phyloP scores from a whole-genome alignment of 176 grass and related monocot species.

The Carex myosuroides region DNA sequence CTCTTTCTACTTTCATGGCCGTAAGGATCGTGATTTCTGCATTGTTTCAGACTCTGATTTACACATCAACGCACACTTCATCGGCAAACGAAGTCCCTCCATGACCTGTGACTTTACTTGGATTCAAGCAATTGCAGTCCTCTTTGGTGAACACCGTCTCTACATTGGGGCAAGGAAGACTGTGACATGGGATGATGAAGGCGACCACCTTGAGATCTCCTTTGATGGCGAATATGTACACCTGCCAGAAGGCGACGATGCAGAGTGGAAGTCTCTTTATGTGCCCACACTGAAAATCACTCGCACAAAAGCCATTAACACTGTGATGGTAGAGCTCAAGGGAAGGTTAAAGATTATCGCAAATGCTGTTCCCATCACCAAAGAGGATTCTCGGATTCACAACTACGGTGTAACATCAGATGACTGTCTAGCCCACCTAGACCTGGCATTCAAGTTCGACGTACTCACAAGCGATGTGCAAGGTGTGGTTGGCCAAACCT shows the following conservation, averaged over 20 bases:
- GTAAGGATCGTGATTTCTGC: not conserved
- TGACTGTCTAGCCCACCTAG: slow-evolving; percentile 6
- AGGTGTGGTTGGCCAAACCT: slow-evolving; percentile 22
- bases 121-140: slow-evolving; percentile 12
- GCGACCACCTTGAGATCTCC: not conserved
- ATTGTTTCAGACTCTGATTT: slow-evolving; percentile 11
- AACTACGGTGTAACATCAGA: not conserved
- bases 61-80: slow-evolving; percentile 21
- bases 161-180: slow-evolving; percentile 20
- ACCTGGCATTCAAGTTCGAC: slow-evolving; percentile 21
- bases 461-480: slow-evolving; percentile 7
- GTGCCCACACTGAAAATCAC: not conserved
- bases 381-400: slow-evolving; percentile 21
- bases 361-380: slow-evolving; percentile 5
- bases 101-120: slow-evolving; percentile 20
- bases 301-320: not conserved
- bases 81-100: not conserved
- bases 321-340: not conserved
- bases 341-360: slow-evolving; percentile 15
- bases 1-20: not conserved
- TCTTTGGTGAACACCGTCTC: slow-evolving; percentile 23
- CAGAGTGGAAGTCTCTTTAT: slow-evolving; percentile 17
- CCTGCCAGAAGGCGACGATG: not conserved
- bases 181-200: slow-evolving; percentile 4
- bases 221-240: not conserved